Evolutionary conservation across 139 green algal species (phyloP), one percentile per base, ranked within the genome.

Genomic region (Ulvella scutata): DNA sequence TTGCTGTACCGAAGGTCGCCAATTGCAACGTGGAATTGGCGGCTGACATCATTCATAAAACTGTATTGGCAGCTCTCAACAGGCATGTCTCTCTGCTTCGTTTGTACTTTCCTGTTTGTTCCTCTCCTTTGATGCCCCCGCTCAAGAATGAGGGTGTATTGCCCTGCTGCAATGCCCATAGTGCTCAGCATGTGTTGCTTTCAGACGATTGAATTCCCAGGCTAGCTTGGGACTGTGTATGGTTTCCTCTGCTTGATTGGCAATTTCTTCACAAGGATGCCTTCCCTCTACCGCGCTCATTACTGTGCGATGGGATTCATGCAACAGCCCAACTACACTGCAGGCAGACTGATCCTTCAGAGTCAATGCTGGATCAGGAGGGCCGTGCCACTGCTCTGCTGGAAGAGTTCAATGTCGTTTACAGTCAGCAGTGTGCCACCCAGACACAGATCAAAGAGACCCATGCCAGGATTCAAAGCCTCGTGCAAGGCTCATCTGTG

Each of bases 21-120:
- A 97, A 97, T 86, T 92, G 89, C 34, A 96, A 96, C 78, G 87
- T 97, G 29, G 92, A 97, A 76, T 79, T 88, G 26, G 90, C 83
- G 37, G 85, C 97, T 21, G 93, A 84, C 20, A 81, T 87, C 73
- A 96, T 97, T n/a, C 92, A 97, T 78, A 82, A 88, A 7, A 93
- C 90, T 6, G 74, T 95, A 34, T 84, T 96, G 23, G 85, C 82
- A 74, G 92, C 81, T 76, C 80, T 91, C 21, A 23, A 10, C 37
- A 51, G 28, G 28, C 61, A 17, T n/a, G n/a, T n/a, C n/a, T n/a
- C n/a, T n/a, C n/a, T n/a, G n/a, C n/a, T n/a, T n/a, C n/a, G n/a
- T n/a, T n/a, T n/a, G n/a, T n/a, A n/a, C n/a, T n/a, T n/a, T n/a
- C n/a, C n/a, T n/a, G n/a, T n/a, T n/a, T n/a, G n/a, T n/a, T n/a